Base-by-base conservation (phyloP, 306 rosid species). In the apple (Malus domestica) region DNA sequence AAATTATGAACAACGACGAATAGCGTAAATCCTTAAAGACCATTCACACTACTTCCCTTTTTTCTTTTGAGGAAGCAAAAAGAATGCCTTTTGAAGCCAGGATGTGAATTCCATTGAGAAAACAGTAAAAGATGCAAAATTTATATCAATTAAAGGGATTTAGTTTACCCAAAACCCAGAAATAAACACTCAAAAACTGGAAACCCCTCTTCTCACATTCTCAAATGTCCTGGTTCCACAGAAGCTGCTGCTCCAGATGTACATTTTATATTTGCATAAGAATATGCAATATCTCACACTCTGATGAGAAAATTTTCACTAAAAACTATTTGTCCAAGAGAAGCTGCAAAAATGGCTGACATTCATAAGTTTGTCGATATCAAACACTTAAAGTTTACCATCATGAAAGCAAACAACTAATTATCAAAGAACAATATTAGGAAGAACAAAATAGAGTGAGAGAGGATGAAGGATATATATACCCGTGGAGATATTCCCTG, bases 401-500 rank as follows among this genome's bases (percentile, higher is more conserved):
- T 38, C 4, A 52, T 49, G 9, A 68, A 64, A 51, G 19, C 19
- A 30, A 49, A 14, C 15, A 65, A 16, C 10, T 19, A 57, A 25
- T 27, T 12, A 51, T 13, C 27, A 46, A 51, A 46, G n/a, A 2
- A 63, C 40, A 70, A 40, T 22, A 33, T 55, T n/a, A 65, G 38
- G 62, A 16, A 73, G 42, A 27, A 67, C 42, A 67, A 42, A 10
- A 42, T 11, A 40, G 45, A 42, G 45, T 8, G 45, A 42, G 12
- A 42, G 3, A 9, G 45, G 12, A 10, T 42, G 45, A 42, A 9
- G 45, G 12, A 42, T 42, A 42, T 42, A 42, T 40, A 40, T 40
- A 87, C 97, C 96, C 82, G 84, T 13, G 81, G 87, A 87, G 91
- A 87, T 32, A 80, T 81, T 57, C 89, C 91, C 59, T 81, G 85